Evolutionary conservation across 2,329 filamentous ascomycete species (phyloP).

Genomic region (Mariannaea elegans): DNA sequence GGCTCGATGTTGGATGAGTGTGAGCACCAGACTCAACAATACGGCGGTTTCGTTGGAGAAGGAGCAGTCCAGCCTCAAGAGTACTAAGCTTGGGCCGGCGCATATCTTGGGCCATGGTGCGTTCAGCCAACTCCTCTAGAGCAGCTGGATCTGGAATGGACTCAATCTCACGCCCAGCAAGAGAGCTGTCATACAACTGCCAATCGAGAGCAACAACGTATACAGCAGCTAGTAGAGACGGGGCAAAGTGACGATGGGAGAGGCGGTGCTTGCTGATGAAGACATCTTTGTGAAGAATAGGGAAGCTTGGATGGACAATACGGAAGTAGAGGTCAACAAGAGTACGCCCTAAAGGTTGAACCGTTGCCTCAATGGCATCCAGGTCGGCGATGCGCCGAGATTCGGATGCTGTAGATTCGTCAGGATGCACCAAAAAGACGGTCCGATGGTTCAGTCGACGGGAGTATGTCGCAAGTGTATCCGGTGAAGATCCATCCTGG

Average conservation of each 20-base stretch:
- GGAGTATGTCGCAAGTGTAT: slow-evolving; percentile 33
- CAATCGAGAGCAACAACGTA: slow-evolving; percentile 71
- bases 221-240: slow-evolving; percentile 66
- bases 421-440: slow-evolving; percentile 48
- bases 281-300: slow-evolving; percentile 67
- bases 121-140: slow-evolving; percentile 51
- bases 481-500: slow-evolving; percentile 20
- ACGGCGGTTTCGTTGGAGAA: slow-evolving; percentile 59
- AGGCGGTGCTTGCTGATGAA: slow-evolving; percentile 69
- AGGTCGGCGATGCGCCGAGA: slow-evolving; percentile 52
- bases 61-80: slow-evolving; percentile 62
- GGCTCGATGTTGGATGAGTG: slow-evolving; percentile 45
- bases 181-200: slow-evolving; percentile 65
- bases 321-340: slow-evolving; percentile 75
- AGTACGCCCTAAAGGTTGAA: slow-evolving; percentile 69
- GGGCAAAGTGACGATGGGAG: slow-evolving; percentile 66
- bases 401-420: slow-evolving; percentile 47
- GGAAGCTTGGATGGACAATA: slow-evolving; percentile 66
- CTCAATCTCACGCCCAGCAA: slow-evolving; percentile 48
- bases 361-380: slow-evolving; percentile 67
- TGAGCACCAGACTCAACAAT: slow-evolving; percentile 43
- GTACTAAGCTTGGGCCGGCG: slow-evolving; percentile 64
- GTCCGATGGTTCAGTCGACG: slow-evolving; percentile 47
- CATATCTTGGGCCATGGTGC: slow-evolving; percentile 57
- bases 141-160: slow-evolving; percentile 42